Evolutionary conservation across 1,284 basidiomycete species (phyloP).

Genomic region (Chalciporus sp.): DNA sequence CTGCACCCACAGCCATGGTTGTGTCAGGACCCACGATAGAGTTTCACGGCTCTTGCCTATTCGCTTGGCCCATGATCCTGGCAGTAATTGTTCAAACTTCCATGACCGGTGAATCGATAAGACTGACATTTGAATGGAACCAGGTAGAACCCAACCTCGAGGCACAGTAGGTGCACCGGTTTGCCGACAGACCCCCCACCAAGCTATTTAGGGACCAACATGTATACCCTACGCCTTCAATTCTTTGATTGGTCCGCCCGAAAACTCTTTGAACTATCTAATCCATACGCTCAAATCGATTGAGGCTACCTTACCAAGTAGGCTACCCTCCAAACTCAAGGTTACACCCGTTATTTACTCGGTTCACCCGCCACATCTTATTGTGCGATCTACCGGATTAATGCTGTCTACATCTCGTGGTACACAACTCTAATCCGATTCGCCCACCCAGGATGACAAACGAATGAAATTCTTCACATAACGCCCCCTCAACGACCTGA

Average conservation of each 20-base stretch:
- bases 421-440: neutral
- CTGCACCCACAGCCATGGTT: neutral
- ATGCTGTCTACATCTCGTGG: neutral
- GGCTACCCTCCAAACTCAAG: neutral
- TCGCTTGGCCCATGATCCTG: neutral
- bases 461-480: conserved; percentile 5
- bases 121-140: conserved; percentile 8
- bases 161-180: neutral
- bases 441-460: conserved; percentile 3
- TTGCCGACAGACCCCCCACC: neutral
- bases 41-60: neutral
- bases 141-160: neutral
- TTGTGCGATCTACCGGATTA: neutral
- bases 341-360: neutral
- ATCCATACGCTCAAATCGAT: conserved; percentile 8
- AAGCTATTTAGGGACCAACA: neutral
- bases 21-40: neutral
- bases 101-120: neutral
- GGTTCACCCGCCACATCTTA: neutral
- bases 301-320: conserved; percentile 1
- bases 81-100: neutral
- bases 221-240: neutral
- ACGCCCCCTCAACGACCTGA: conserved; percentile 8
- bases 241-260: neutral
- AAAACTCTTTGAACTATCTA: conserved; percentile 14